These are phyloP conservation scores for Mortierella antarctica DNA, from an alignment of 192 early-diverging fungal species.

Conservation along the genomic window DNA sequence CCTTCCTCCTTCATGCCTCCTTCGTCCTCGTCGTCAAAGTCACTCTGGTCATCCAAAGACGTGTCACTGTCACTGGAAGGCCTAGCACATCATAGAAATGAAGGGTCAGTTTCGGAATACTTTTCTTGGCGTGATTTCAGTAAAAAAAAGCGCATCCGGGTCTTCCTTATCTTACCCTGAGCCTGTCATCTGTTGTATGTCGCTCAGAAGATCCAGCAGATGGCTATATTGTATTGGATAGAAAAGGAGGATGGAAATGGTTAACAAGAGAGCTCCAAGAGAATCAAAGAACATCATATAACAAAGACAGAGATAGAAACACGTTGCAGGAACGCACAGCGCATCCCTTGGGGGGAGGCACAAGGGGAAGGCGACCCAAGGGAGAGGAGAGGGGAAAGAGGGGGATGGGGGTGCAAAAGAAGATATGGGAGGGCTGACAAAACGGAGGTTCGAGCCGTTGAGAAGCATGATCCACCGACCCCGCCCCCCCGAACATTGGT, in stretches of 20 bases:
- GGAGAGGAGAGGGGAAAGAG: constrained; percentile 6
- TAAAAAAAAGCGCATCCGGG: not conserved
- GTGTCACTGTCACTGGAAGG: constrained; percentile 50
- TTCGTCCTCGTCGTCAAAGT: constrained; percentile 30
- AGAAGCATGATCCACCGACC: too few relatives aligned
- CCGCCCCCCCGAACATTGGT: too few relatives aligned
- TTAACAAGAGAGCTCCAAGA: not conserved
- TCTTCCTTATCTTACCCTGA: constrained; percentile 25
- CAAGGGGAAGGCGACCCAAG: not conserved
- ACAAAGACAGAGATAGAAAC: not conserved
- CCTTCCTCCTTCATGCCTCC: constrained; percentile 23
- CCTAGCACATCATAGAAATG: constrained; percentile 5
- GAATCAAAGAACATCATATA: not conserved
- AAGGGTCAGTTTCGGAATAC: not conserved
- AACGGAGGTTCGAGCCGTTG: not conserved
- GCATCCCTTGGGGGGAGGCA: not conserved
- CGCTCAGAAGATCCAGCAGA: constrained; percentile 46
- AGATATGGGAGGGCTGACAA: not conserved
- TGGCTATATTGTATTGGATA: constrained; percentile 17
- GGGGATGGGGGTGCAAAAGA: not conserved
- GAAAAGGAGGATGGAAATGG: not conserved
- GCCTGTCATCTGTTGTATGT: constrained; percentile 39
- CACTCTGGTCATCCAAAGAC: constrained; percentile 37
- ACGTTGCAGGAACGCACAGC: not conserved
- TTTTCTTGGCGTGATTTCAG: not conserved